Percentiles rank a stretch among this genome's conserved stretches.
Evolutionary conservation across 2,329 filamentous ascomycete genomes (phyloP).

Genomic region (Botrytis elliptica): DNA sequence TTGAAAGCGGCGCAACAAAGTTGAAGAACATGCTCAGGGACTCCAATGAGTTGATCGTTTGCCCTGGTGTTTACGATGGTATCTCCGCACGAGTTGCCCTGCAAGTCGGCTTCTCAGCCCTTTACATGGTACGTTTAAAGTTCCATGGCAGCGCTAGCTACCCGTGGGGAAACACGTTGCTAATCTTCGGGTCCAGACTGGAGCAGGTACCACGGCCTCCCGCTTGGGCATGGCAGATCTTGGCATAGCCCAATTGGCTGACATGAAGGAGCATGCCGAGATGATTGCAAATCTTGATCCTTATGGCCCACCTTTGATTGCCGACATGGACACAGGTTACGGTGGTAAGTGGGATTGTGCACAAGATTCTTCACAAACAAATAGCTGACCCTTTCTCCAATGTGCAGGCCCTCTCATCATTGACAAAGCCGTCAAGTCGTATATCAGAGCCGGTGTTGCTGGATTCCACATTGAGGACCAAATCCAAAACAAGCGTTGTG

Average conservation of each 20-base stretch:
- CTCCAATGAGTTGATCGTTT: slow-evolving; percentile 20
- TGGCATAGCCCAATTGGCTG: slow-evolving; percentile 50
- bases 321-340: slow-evolving; percentile 52
- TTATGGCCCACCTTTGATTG: slow-evolving; percentile 49
- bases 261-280: slow-evolving; percentile 53
- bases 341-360: slow-evolving; percentile 33
- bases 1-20: slow-evolving; percentile 18
- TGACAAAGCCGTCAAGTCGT: slow-evolving; percentile 52
- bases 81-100: slow-evolving; percentile 64
- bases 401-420: slow-evolving; percentile 42
- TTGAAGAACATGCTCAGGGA: slow-evolving; percentile 20
- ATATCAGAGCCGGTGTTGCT: slow-evolving; percentile 56
- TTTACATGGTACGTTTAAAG: slow-evolving; percentile 61
- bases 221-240: slow-evolving; percentile 50
- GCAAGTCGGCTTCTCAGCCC: slow-evolving; percentile 57
- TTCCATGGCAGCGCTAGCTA: background rate
- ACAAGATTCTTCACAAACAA: background rate
- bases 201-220: slow-evolving; percentile 50
- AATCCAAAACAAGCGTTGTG: slow-evolving; percentile 63
- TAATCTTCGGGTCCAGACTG: slow-evolving; percentile 27
- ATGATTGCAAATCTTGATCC: slow-evolving; percentile 54
- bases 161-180: background rate
- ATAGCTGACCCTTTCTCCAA: background rate
- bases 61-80: slow-evolving; percentile 68
- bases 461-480: slow-evolving; percentile 63